Conservation (phyloP, 2,329 filamentous ascomycete genomes). For the Blumeria graminis region DNA sequence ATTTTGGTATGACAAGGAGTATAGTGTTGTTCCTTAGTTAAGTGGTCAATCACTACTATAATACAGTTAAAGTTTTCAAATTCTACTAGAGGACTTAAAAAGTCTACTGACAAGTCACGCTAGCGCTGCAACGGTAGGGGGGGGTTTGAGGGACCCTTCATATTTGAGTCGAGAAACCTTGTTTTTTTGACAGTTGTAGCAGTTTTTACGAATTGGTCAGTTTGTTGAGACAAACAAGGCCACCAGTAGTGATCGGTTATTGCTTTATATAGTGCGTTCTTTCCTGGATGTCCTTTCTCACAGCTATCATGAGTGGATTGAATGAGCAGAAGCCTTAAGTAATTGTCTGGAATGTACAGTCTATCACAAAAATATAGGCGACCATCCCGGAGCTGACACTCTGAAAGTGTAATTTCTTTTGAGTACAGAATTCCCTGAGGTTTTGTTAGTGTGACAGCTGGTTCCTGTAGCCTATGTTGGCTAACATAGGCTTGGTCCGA, state of each 20-base stretch:
- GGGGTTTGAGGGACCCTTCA: not conserved
- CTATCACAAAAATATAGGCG: not conserved
- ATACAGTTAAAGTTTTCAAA: not conserved
- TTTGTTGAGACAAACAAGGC: not conserved
- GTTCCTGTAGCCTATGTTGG: no score
- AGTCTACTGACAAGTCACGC: not conserved
- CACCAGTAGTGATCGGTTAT: not conserved
- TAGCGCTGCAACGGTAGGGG: not conserved
- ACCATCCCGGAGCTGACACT: not conserved
- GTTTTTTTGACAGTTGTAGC: no score
- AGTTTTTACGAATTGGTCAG: not conserved
- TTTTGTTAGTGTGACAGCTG: no score
- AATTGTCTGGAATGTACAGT: not conserved
- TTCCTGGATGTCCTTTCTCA: no score
- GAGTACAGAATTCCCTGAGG: not conserved
- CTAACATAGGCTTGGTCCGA: no score
- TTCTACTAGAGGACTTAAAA: not conserved
- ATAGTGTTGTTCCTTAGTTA: not conserved
- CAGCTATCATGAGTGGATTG: no score
- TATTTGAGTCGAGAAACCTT: no score
- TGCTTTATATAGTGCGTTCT: no score
- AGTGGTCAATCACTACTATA: not conserved
- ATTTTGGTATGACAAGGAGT: not conserved
- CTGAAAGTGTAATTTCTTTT: not conserved
- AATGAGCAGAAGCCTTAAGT: no score